Base-by-base conservation (phyloP, 495 filamentous ascomycete genomes). In the Lentithecium fluviatile region DNA sequence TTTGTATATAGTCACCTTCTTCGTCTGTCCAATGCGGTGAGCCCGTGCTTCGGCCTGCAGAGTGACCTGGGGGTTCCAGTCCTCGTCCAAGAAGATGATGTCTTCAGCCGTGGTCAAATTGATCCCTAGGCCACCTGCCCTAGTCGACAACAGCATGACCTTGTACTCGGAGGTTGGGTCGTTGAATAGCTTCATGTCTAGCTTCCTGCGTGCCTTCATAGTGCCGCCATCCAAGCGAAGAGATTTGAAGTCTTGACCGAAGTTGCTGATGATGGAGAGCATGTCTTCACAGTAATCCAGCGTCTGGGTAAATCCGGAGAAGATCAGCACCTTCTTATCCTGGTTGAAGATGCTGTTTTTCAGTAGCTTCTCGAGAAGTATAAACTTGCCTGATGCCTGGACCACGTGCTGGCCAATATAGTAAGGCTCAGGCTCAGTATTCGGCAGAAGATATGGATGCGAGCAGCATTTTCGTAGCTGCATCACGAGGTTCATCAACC, bases 31-130 rank as follows among this genome's bases (percentile, higher is more conserved):
- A 37, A 86, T 83, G 0, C 83, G 72, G 62, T 85, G 82, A 0
- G 82, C 82, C 11, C 83, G 74, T 21, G 83, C 79, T 62, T 85
- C 82, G 0, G 83, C 83, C 60, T 86, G 83, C 2, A 81, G 60
- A 53, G 77, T 83, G 10, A 83, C 74, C 60, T 86, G 84, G 0
- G 85, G 85, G 40, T 88, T 88, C 83, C 83, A 88, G 58, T 88
- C 84, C 36, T 82, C 78, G 40, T 88, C 85, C 2, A 87, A 68
- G 64, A 88, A 84, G 15, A 88, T 74, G 1, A 87, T 82, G 52
- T 82, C 81, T 5, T 78, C 82, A 0, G 85, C 83, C 32, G 79
- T 74, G 2, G 82, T 79, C 0, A 88, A 71, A 59, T 87, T 88
- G 38, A 88, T 77, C 4, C 85, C 85, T 17, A 88, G 72, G 0